Evolutionary conservation across 2,329 filamentous ascomycete genomes (phyloP), one percentile per base, ranked within the genome.

Genomic region (Juglanconis juglandina): DNA sequence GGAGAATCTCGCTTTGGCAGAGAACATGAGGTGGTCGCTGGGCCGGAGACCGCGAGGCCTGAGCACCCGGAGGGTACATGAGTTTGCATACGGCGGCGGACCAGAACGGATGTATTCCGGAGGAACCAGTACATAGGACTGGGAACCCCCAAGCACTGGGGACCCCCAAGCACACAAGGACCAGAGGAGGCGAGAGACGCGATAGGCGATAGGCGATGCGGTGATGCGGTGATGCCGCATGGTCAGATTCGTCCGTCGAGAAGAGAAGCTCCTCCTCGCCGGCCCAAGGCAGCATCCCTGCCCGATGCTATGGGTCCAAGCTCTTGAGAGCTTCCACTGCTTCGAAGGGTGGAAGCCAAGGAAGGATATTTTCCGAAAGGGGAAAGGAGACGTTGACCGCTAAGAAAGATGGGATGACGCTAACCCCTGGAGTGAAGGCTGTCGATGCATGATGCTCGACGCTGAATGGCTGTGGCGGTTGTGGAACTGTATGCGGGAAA

Each of bases 371-470:
- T 32, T 47, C 52, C 52, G 52, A 32, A 54, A 42, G 32, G 49
- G 52, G 53, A 58, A 55, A 39, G 41, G 47, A 44, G 52, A 57
- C 57, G 53, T 60, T 62, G 60, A 56, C 57, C 57, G 57, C 60
- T 53, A 54, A n/a, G 42, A 39, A 56, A n/a, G 47, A 62, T 60
- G 48, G 57, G 57, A 60, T 35, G 56, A 41, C 32, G 50, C 46
- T 55, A 55, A 53, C 24, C 44, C 53, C 60, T 49, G 53, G 56
- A 52, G 41, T 52, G 47, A 7, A 39, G 10, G 39, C 44, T 49
- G 53, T 55, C 32, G 10, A 35, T 14, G 48, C 17, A 39, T 30
- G 5, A 17, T 60, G 17, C 53, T 53, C 48, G 53, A 50, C 30
- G 44, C 35, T 62, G 57, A 62, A 35, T 62, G 60, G 60, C 53